Evolutionary conservation across 2,329 filamentous ascomycete genomes (phyloP).

Genomic region (Alternaria dauci): DNA sequence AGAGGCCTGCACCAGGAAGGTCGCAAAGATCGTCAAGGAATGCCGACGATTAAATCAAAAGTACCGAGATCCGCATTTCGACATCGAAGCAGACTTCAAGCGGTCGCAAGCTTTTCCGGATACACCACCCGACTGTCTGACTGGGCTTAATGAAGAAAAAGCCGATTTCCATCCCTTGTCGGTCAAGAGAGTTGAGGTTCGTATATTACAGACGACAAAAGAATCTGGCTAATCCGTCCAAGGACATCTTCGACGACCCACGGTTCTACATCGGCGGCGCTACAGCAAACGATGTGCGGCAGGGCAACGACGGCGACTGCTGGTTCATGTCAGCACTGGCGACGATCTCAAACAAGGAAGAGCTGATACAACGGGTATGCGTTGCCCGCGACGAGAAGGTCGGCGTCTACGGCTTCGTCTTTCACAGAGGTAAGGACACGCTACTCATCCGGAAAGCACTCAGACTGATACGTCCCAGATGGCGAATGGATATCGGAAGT

Average conservation of each 20-base stretch:
- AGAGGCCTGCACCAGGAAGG: slow-evolving; percentile 70
- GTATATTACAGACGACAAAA: not conserved
- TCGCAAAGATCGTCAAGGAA: slow-evolving; percentile 66
- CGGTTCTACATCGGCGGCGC: slow-evolving; percentile 81
- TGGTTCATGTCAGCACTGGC: slow-evolving; percentile 86
- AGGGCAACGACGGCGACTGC: slow-evolving; percentile 81
- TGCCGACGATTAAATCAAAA: slow-evolving; percentile 83
- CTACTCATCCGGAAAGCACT: slow-evolving; percentile 4
- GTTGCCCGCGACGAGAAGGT: slow-evolving; percentile 75
- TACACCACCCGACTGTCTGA: slow-evolving; percentile 58
- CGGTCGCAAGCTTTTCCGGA: slow-evolving; percentile 43
- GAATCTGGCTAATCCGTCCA: slow-evolving; percentile 31
- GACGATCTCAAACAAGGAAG: slow-evolving; percentile 76
- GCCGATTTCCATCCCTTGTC: slow-evolving; percentile 68
- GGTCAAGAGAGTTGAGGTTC: slow-evolving; percentile 72
- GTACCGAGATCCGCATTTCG: slow-evolving; percentile 86
- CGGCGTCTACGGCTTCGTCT: slow-evolving; percentile 87
- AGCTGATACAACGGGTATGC: slow-evolving; percentile 76
- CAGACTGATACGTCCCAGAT: slow-evolving; percentile 58
- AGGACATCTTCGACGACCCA: slow-evolving; percentile 81
- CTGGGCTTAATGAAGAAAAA: slow-evolving; percentile 54
- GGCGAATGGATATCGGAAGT: slow-evolving; percentile 93
- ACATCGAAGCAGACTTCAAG: slow-evolving; percentile 81
- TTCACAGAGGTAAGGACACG: slow-evolving; percentile 66
- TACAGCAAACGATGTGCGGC: slow-evolving; percentile 78